These are phyloP conservation scores for Solanum pennellii DNA, from an alignment of 257 asterid species.

Conservation along the genomic window DNA sequence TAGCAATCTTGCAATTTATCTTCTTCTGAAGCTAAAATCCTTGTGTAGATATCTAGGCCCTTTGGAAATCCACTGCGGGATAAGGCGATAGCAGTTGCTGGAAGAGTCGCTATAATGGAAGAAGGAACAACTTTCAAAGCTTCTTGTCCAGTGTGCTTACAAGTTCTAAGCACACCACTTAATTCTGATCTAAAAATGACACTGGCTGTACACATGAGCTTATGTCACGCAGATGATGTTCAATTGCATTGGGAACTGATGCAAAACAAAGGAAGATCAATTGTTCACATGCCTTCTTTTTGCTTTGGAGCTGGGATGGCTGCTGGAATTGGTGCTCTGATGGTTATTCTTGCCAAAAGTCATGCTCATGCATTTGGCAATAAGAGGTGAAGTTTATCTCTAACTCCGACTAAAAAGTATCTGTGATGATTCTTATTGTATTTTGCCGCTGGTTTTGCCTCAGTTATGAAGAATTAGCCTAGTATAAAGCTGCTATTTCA, in stretches of 20 bases:
- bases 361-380: conserved; percentile 9
- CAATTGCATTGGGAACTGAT: conserved; percentile 66
- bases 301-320: conserved; percentile 54
- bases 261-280: conserved; percentile 32
- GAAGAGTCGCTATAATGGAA: conserved; percentile 35
- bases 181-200: conserved; percentile 48
- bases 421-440: neutral
- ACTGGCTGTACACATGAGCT: conserved; percentile 71
- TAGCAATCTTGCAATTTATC: neutral
- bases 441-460: neutral
- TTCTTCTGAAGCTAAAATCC: neutral
- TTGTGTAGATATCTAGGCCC: conserved; percentile 30
- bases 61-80: conserved; percentile 32
- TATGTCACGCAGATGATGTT: conserved; percentile 87
- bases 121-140: conserved; percentile 29
- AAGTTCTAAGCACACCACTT: conserved; percentile 14
- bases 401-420: neutral
- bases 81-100: conserved; percentile 68
- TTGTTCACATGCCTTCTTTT: conserved; percentile 51
- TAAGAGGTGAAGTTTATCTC: neutral
- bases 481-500: neutral
- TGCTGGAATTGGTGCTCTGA: conserved; percentile 49
- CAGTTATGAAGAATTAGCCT: neutral
- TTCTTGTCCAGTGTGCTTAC: conserved; percentile 72
- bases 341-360: conserved; percentile 33